Percentiles rank a stretch among this genome's conserved stretches.
phyloP scores from a whole-genome alignment of 2,329 filamentous ascomycete genomes.

The Dryadomyces sulphureus region DNA sequence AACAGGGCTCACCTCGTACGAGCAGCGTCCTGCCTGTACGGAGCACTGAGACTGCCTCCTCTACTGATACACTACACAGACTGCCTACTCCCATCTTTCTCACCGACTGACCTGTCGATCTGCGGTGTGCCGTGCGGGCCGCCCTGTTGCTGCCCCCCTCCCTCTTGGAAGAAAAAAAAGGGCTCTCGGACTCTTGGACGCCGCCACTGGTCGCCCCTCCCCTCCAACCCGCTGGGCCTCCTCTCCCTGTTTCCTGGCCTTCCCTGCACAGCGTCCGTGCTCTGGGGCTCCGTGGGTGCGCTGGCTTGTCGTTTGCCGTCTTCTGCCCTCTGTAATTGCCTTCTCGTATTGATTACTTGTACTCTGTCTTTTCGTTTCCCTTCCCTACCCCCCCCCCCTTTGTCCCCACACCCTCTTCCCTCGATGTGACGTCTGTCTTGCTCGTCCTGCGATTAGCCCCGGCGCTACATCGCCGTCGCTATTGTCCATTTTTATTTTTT shows the following conservation, averaged over 20 bases:
- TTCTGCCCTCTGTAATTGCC: neutral
- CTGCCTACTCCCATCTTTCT: neutral
- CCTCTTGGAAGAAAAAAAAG: no score
- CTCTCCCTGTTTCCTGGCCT: neutral
- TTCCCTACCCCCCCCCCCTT: neutral
- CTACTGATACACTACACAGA: neutral
- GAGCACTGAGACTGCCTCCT: no score
- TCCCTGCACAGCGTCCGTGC: neutral
- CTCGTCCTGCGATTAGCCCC: neutral
- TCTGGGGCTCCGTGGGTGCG: neutral
- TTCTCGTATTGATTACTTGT: neutral
- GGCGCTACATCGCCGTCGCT: neutral
- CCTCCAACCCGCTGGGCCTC: no score
- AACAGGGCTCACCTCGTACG: no score
- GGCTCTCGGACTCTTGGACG: neutral
- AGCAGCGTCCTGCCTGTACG: no score
- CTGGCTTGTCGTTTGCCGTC: no score
- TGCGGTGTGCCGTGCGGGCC: constrained; percentile 7
- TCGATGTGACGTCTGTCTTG: constrained; percentile 1
- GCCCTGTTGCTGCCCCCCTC: neutral
- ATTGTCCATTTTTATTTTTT: neutral
- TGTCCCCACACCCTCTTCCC: neutral
- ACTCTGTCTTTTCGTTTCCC: neutral
- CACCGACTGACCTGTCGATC: constrained; percentile 5
- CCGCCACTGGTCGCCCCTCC: no score